These are phyloP conservation scores for Gentiana dahurica DNA, from an alignment of 257 asterid species.

Conservation along the genomic window DNA sequence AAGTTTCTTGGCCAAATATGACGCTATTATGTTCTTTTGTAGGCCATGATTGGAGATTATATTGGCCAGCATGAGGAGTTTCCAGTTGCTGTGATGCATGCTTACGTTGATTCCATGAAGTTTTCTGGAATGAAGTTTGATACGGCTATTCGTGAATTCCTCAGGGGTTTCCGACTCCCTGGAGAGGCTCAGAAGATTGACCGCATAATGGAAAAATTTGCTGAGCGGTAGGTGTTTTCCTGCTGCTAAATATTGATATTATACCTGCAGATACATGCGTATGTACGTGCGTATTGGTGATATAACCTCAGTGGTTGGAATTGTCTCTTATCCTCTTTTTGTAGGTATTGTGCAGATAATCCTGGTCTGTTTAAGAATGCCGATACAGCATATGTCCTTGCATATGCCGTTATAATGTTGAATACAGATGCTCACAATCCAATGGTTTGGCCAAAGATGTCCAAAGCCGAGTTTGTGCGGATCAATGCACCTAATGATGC, in stretches of 20 bases:
- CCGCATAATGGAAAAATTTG: conserved; percentile 98
- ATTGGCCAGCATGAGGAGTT: conserved; percentile 98
- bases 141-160: conserved; percentile 88
- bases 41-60: conserved; percentile 94
- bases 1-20: no score
- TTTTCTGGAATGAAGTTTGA: conserved; percentile 89
- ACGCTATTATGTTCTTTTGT: conserved; percentile 17
- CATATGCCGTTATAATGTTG: conserved; percentile 98
- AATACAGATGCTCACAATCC: conserved; percentile 99
- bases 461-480: conserved; percentile 88
- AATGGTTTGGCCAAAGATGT: conserved; percentile 97
- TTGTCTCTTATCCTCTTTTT: conserved; percentile 8
- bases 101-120: conserved; percentile 89
- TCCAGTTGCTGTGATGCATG: conserved; percentile 97
- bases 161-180: conserved; percentile 91
- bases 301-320: background rate
- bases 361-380: conserved; percentile 96
- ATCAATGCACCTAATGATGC: conserved; percentile 67
- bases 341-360: conserved; percentile 91
- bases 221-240: conserved; percentile 71
- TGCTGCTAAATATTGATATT: background rate
- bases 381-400: conserved; percentile 95
- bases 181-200: conserved; percentile 99
- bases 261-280: background rate
- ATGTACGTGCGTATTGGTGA: background rate